Evolutionary conservation across 2,329 filamentous ascomycete species (phyloP), one percentile per base, ranked within the genome.

Genomic region (Aspergillus sergii): DNA sequence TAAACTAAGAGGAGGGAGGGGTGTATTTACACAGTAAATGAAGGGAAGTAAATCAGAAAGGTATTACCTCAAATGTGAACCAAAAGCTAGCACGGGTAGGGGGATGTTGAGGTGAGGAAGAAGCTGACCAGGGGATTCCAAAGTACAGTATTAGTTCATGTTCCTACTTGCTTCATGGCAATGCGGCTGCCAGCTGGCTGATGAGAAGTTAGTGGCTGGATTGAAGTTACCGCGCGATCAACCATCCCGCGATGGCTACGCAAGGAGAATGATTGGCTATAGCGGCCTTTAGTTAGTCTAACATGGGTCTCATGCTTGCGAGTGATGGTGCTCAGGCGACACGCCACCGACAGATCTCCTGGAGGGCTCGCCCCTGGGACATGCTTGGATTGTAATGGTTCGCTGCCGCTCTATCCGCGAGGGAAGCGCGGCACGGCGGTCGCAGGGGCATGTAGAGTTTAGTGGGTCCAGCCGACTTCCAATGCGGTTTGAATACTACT

Each of bases 191-290:
- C 69, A 72, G 69, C 67, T 71, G 71, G 68, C 67, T 69, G 61
- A 51, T 46, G 64, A 62, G 62, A 63, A 61, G 59, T 61, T 62
- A 48, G 14, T 21, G 26, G 67, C 59, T 65, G 66, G 66, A 41
- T 60, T 58, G 60, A 68, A 70, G 70, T 77, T 77, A 73, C 72
- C 75, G 75, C 75, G 75, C 75, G 75, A 78, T 77, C 75, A 71
- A 72, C 76, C 73, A 72, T 55, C 51, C 51, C 12, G 12, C 51
- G 32, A 55, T 69, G 71, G 70, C 72, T 69, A 71, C 70, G 68
- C 70, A 66, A 71, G 65, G 58, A 43, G 60, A 60, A 28, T 69
- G 66, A 64, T 69, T 71, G 67, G 66, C 63, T 62, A 69, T 64
- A 64, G 59, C 64, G 30, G 59, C 55, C 32, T 61, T 46, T 64